Conservation (phyloP, 179 eudicot genomes). For the Corrigiola litoralis region DNA sequence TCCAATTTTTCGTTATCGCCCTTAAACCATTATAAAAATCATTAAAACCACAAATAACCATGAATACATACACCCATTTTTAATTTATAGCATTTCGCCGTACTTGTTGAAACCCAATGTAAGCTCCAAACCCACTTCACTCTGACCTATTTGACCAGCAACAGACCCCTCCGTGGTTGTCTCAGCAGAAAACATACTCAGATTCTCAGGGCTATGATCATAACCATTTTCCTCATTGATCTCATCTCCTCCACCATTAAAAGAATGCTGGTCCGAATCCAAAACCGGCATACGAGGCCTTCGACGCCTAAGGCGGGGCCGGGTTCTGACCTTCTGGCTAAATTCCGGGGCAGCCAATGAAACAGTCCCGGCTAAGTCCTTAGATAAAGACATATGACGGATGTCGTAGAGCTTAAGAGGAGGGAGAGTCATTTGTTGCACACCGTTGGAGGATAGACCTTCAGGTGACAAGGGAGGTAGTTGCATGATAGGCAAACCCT, state of each 20-base stretch:
- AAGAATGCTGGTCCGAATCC: slow-evolving; percentile 14
- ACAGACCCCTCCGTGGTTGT: slow-evolving; percentile 31
- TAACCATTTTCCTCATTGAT: not conserved
- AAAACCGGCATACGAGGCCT: not conserved
- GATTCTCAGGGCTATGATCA: slow-evolving; percentile 1
- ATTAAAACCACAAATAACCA: no score
- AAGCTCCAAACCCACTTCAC: slow-evolving; percentile 35
- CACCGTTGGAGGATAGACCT: not conserved
- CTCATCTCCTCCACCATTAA: not conserved
- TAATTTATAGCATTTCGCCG: not conserved
- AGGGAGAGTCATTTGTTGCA: slow-evolving; percentile 10
- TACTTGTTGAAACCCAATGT: slow-evolving; percentile 27
- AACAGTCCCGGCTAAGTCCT: not conserved
- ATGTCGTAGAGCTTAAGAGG: slow-evolving; percentile 39
- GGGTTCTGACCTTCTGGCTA: no score
- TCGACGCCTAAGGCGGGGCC: slow-evolving; percentile 18
- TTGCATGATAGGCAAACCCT: slow-evolving; percentile 37
- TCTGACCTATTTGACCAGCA: slow-evolving; percentile 19
- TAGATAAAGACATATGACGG: slow-evolving; percentile 35
- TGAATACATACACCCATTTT: no score
- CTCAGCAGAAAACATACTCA: slow-evolving; percentile 29
- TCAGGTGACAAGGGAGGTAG: slow-evolving; percentile 15
- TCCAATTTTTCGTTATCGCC: no score
- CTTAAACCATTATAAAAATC: no score
- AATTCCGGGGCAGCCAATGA: not conserved